phyloP scores from a whole-genome alignment of 2,329 filamentous ascomycete genomes.

The Aspergillus oerlinghausenensis region DNA sequence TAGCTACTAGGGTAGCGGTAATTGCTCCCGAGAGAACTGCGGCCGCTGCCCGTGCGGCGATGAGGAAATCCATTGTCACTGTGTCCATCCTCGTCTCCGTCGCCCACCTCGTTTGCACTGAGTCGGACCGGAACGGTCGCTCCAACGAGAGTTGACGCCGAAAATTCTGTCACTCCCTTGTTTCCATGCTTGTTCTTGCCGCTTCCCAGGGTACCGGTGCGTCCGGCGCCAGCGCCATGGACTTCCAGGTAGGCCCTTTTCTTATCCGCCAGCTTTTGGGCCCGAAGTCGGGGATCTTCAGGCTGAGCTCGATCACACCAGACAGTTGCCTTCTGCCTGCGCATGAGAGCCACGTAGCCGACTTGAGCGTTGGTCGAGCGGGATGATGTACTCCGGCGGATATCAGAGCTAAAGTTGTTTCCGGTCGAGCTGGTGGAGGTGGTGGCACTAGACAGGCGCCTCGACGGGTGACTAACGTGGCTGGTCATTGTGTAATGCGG shows the following conservation, averaged over 20 bases:
- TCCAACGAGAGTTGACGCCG: slow-evolving; percentile 67
- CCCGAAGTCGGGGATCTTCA: slow-evolving; percentile 78
- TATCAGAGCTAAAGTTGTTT: slow-evolving; percentile 33
- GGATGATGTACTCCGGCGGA: slow-evolving; percentile 73
- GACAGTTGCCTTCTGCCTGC: slow-evolving; percentile 95
- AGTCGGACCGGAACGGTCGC: slow-evolving; percentile 85
- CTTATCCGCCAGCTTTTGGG: slow-evolving; percentile 82
- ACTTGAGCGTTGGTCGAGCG: slow-evolving; percentile 63
- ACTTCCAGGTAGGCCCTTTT: slow-evolving; percentile 81
- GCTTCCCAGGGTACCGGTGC: slow-evolving; percentile 59
- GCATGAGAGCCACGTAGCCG: slow-evolving; percentile 93
- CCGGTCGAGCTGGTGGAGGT: slow-evolving; percentile 39
- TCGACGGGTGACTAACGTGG: slow-evolving; percentile 22
- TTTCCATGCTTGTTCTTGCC: slow-evolving; percentile 88
- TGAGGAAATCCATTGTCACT: slow-evolving; percentile 41
- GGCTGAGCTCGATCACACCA: slow-evolving; percentile 95
- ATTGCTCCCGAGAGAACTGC: slow-evolving; percentile 52
- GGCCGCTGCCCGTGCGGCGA: slow-evolving; percentile 53
- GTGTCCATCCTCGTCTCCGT: slow-evolving; percentile 64
- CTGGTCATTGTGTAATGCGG: slow-evolving; percentile 25
- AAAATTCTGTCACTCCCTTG: slow-evolving; percentile 74
- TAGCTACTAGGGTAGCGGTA: slow-evolving; percentile 42
- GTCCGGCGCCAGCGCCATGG: slow-evolving; percentile 52
- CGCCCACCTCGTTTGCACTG: slow-evolving; percentile 92
- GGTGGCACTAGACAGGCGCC: slow-evolving; percentile 38